Percentiles rank a stretch among this genome's conserved stretches.
Evolutionary conservation across 768 basidiomycete genomes (phyloP).

Genomic region (Calocybe cyanea): DNA sequence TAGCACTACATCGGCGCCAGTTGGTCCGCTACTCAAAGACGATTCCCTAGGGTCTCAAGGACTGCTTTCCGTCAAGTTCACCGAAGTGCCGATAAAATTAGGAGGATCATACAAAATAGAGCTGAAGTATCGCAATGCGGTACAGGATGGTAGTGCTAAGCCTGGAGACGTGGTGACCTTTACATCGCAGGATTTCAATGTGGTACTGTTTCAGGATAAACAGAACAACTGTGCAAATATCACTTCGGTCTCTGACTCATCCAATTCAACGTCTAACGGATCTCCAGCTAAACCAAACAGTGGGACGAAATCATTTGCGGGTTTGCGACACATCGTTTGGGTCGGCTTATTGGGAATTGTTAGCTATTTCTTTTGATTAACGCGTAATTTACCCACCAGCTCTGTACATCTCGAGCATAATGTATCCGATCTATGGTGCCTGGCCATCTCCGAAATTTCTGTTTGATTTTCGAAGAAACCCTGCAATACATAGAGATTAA

Average conservation of each 20-base stretch:
- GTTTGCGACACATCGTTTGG: too few relatives aligned
- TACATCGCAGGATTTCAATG: not conserved
- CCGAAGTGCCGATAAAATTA: not conserved
- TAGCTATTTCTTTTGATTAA: too few relatives aligned
- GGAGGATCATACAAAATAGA: not conserved
- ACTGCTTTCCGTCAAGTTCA: not conserved
- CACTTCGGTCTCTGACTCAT: not conserved
- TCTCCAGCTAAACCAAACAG: not conserved
- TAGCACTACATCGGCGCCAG: slow-evolving; percentile 1
- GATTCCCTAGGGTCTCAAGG: not conserved
- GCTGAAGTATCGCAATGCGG: not conserved
- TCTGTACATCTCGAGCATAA: too few relatives aligned
- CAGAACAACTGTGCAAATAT: not conserved
- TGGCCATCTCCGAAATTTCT: too few relatives aligned
- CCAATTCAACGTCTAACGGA: not conserved
- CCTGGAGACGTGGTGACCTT: not conserved
- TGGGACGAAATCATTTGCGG: not conserved
- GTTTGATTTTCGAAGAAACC: too few relatives aligned
- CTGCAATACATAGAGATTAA: too few relatives aligned
- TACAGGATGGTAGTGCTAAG: not conserved
- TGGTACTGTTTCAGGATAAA: not conserved
- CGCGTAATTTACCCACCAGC: too few relatives aligned
- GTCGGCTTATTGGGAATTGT: too few relatives aligned
- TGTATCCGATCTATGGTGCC: too few relatives aligned
- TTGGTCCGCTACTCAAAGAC: not conserved